Conservation (phyloP, 2,329 filamentous ascomycete species). For the Aschersonia sp. region DNA sequence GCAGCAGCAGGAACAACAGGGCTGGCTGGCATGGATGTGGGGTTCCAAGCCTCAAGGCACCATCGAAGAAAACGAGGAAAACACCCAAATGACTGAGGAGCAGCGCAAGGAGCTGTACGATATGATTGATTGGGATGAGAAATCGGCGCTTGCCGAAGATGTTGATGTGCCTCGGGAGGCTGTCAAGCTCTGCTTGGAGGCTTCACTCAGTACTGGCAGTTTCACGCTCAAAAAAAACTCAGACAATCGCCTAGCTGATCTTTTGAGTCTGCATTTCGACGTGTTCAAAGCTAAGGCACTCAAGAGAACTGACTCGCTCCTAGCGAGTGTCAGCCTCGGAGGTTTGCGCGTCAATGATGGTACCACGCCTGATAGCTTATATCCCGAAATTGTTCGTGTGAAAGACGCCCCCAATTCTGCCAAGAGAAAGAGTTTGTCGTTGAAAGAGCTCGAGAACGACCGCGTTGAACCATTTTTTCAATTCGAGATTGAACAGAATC, state of each 20-base stretch:
- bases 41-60: conserved; percentile 53
- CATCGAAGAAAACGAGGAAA: conserved; percentile 50
- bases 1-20: conserved; percentile 52
- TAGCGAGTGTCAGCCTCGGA: conserved; percentile 79
- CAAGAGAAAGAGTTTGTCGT: conserved; percentile 32
- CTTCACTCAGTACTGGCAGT: conserved; percentile 87
- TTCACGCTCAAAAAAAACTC: conserved; percentile 77
- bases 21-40: conserved; percentile 90
- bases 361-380: conserved; percentile 80
- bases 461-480: conserved; percentile 74
- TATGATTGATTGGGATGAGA: conserved; percentile 97
- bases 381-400: conserved; percentile 88
- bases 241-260: conserved; percentile 50
- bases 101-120: conserved; percentile 94
- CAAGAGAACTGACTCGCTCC: conserved; percentile 79
- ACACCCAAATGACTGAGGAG: conserved; percentile 83
- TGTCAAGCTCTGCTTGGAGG: conserved; percentile 83
- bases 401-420: conserved; percentile 60
- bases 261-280: conserved; percentile 87
- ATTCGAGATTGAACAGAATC: conserved; percentile 86
- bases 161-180: conserved; percentile 85
- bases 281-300: conserved; percentile 83
- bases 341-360: conserved; percentile 92
- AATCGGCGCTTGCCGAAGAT: conserved; percentile 72
- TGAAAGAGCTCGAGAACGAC: conserved; percentile 36